phyloP scores from a whole-genome alignment of 129 eudicot species.

The Dittrichia graveolens region DNA sequence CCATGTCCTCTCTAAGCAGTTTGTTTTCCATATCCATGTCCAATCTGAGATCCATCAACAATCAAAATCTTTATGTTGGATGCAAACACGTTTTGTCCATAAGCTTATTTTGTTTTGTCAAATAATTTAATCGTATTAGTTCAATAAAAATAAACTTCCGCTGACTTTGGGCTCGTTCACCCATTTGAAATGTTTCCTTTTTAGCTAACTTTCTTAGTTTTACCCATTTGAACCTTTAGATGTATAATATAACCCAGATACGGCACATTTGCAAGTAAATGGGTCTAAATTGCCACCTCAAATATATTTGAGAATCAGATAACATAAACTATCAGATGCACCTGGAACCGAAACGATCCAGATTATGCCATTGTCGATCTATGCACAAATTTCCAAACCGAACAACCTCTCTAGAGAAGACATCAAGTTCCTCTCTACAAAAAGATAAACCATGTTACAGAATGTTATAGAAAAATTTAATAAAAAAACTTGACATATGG shows the following conservation, averaged over 20 bases:
- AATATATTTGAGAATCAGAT: not conserved
- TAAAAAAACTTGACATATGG: not conserved
- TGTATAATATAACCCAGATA: too few species aligned
- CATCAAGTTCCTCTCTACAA: conserved; percentile 74
- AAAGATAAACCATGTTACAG: conserved; percentile 4
- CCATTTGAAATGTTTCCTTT: too few species aligned
- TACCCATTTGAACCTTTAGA: too few species aligned
- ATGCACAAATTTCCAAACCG: conserved; percentile 91
- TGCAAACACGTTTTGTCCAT: too few species aligned
- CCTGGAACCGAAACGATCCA: conserved; percentile 73
- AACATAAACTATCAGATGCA: conserved; percentile 30
- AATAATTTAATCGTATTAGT: too few species aligned
- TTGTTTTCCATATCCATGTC: conserved; percentile 52
- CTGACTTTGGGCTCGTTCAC: too few species aligned
- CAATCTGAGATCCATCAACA: conserved; percentile 46
- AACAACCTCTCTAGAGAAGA: conserved; percentile 83
- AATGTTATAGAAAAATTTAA: not conserved
- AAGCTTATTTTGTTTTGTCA: too few species aligned
- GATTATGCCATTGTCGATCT: conserved; percentile 93
- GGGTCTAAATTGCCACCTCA: too few species aligned
- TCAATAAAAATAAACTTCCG: too few species aligned
- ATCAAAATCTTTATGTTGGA: not conserved
- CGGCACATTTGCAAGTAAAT: too few species aligned
- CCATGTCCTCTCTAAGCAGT: conserved; percentile 63
- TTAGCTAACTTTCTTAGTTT: too few species aligned